Evolutionary conservation across 2,329 filamentous ascomycete genomes (phyloP).

Genomic region (Leptographium wingfieldii): DNA sequence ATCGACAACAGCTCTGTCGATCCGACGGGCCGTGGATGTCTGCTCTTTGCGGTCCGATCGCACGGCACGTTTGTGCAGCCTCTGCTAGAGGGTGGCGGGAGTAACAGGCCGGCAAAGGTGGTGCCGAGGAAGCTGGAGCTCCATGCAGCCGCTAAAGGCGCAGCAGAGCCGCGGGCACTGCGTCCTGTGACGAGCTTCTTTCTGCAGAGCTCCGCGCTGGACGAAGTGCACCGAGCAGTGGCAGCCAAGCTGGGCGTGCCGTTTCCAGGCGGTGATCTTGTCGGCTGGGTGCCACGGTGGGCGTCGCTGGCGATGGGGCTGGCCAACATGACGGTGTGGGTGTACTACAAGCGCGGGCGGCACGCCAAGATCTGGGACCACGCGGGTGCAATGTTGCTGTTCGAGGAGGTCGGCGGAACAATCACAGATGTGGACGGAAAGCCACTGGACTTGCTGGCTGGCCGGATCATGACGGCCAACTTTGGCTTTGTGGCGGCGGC

Average conservation of each 20-base stretch:
- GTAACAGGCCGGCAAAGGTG: not conserved
- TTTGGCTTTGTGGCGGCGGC: slow-evolving; percentile 45
- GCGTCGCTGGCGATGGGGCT: slow-evolving; percentile 37
- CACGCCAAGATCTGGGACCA: slow-evolving; percentile 48
- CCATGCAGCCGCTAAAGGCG: slow-evolving; percentile 14
- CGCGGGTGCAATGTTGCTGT: slow-evolving; percentile 45
- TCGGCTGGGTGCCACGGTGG: slow-evolving; percentile 47
- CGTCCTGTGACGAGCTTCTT: slow-evolving; percentile 35
- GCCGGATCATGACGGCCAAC: slow-evolving; percentile 36
- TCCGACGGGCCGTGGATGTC: slow-evolving; percentile 29
- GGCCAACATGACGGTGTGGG: slow-evolving; percentile 42
- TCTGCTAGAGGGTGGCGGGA: slow-evolving; percentile 14
- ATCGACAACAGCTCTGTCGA: slow-evolving; percentile 33
- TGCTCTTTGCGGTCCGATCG: slow-evolving; percentile 36
- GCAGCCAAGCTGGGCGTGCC: slow-evolving; percentile 27
- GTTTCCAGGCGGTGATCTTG: slow-evolving; percentile 37
- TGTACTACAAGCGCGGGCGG: slow-evolving; percentile 35
- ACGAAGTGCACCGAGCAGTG: slow-evolving; percentile 32
- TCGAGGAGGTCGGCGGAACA: slow-evolving; percentile 41
- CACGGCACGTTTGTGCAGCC: slow-evolving; percentile 35
- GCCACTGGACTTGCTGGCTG: slow-evolving; percentile 34
- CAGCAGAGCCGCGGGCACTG: slow-evolving; percentile 15
- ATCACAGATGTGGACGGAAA: slow-evolving; percentile 42
- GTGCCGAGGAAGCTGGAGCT: slow-evolving; percentile 19
- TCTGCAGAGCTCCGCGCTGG: slow-evolving; percentile 34